phyloP scores from a whole-genome alignment of 2,329 filamentous ascomycete genomes.

The Trichocomaceae sp. region DNA sequence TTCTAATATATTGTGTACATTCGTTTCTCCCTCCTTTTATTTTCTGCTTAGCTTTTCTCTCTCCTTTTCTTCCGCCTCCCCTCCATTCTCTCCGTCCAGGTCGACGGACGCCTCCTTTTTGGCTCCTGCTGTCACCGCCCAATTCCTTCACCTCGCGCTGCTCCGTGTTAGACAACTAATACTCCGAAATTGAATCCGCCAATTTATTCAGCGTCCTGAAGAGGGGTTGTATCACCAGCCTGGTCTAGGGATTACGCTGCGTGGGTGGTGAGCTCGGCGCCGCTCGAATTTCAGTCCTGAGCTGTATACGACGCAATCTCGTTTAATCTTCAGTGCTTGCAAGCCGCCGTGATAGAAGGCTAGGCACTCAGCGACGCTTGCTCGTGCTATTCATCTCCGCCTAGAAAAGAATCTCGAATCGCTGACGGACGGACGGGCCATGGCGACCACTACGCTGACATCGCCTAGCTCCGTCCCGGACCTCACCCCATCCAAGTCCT shows the following conservation, averaged over 20 bases:
- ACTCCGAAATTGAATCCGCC: background rate
- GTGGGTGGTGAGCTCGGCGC: background rate
- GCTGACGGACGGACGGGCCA: background rate
- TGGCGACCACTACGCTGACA: conserved; percentile 10
- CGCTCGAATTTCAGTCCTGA: background rate
- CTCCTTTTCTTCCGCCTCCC: conserved; percentile 6
- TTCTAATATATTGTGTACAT: background rate
- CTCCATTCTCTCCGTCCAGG: conserved; percentile 9
- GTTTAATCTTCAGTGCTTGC: background rate
- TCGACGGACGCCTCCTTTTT: conserved; percentile 16
- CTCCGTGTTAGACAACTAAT: background rate
- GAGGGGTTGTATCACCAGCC: background rate
- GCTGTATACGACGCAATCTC: background rate
- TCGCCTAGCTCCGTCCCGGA: conserved; percentile 65
- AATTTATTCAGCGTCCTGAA: background rate
- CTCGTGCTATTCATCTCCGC: background rate
- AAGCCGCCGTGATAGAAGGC: background rate
- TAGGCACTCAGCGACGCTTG: background rate
- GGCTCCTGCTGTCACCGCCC: conserved; percentile 6
- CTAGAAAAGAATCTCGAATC: background rate
- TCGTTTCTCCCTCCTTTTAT: conserved; percentile 8
- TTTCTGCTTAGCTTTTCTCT: background rate
- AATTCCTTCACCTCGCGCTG: background rate
- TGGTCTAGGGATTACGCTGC: background rate
- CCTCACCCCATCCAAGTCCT: conserved; percentile 78